Evolutionary conservation across 768 basidiomycete genomes (phyloP).

Genomic region (Fomitopsis serialis): DNA sequence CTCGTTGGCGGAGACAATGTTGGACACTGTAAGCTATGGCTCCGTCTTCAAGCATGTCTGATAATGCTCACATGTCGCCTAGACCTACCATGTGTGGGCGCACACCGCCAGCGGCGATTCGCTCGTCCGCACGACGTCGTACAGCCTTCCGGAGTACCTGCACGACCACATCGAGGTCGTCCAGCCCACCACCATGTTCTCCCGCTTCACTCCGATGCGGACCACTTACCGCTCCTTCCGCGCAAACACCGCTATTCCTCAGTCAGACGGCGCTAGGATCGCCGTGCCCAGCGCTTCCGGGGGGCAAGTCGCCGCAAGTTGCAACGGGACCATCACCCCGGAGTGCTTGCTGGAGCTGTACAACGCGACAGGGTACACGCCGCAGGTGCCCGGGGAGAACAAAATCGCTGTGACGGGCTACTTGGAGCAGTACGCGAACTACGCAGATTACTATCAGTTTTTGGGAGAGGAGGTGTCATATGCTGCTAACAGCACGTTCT

Average conservation of each 20-base stretch:
- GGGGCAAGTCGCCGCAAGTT: conserved; percentile 25
- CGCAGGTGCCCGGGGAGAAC: conserved; percentile 21
- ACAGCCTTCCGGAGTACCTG: conserved; percentile 51
- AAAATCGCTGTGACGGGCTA: conserved; percentile 31
- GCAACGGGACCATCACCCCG: conserved; percentile 27
- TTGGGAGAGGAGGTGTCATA: conserved; percentile 24
- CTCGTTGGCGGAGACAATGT: conserved; percentile 54
- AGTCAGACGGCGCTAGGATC: conserved; percentile 12
- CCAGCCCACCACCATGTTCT: conserved; percentile 58
- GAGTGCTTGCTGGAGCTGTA: conserved; percentile 29
- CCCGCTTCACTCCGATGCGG: conserved; percentile 47
- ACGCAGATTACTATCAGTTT: conserved; percentile 26
- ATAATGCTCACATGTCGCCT: background rate
- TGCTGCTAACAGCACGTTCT: conserved; percentile 41
- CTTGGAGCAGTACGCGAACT: conserved; percentile 27
- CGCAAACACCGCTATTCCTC: background rate
- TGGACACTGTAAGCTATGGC: conserved; percentile 27
- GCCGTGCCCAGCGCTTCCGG: conserved; percentile 22
- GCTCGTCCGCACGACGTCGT: conserved; percentile 51
- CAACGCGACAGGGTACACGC: conserved; percentile 25
- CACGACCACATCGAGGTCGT: conserved; percentile 53
- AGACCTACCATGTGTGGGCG: conserved; percentile 50
- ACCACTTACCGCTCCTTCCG: conserved; percentile 24
- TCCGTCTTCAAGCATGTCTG: background rate
- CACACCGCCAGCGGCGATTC: conserved; percentile 43